Evolutionary conservation across 1,284 basidiomycete species (phyloP), one percentile per base, ranked within the genome.

Genomic region (Cryptococcus sp.): DNA sequence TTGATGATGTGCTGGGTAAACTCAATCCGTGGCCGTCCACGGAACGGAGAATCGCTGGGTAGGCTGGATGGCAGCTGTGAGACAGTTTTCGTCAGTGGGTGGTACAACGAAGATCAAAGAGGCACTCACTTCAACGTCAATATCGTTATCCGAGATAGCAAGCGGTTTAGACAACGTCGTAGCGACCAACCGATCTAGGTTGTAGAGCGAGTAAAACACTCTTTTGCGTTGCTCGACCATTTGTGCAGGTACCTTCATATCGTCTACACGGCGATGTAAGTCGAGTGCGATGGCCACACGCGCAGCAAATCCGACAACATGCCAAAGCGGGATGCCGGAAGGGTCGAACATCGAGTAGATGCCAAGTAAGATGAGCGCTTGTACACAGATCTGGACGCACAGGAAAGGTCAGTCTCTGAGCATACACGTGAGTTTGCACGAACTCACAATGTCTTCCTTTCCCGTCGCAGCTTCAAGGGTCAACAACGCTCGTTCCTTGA

Each of bases 201-300:
- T 73, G 65, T 68, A 75, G n/a, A 72, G 57, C 15, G 66, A 61
- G 49, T 64, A 71, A 62, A 72, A 75, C 13, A 72, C 50, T 17
- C 66, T 58, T n/a, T 63, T 65, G 11, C 72, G 59, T 42, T 63
- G 50, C 49, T 70, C 69, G 19, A 64, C 63, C 2, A 64, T 45
- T 11, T 61, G 54, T 1, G 59, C 31, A 8, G 62, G 47, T 1
- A 60, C 25, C 16, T 16, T 39, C 3, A 62, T 47, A 41, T 68
- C 67, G 10, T 69, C 62, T 1, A 52, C 53, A 8, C 61, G 51
- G n/a, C 69, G 62, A 52, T 75, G 70, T 15, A 75, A 58, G 46
- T 67, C 61, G 16, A 73, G 59, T 0, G 67, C 57, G 10, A 65
- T 66, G 11, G 67, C 67, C 8, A 70, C 58, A 17, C 68, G 65